Evolutionary conservation across 2,329 filamentous ascomycete genomes (phyloP), one percentile per base, ranked within the genome.

Genomic region (Aspergillus alliaceus): DNA sequence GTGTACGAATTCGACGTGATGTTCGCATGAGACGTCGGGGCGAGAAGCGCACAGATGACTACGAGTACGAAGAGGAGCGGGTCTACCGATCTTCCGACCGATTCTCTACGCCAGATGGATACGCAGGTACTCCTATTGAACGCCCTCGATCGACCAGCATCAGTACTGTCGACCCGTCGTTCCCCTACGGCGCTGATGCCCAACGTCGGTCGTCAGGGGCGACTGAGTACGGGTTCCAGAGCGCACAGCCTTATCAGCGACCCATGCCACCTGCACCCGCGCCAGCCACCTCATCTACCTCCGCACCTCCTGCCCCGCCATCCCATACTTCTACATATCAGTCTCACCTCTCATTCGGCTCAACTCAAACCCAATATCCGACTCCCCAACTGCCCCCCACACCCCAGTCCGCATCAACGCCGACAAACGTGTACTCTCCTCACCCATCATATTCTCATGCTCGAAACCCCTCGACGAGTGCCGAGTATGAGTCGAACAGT

Each of bases 1-100:
- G 93, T 64, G 95, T 99, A 27, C 89, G 95, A 46, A 99, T 99
- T 68, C 86, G 95, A 56, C 90, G 95, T 62, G 95, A 98, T 76
- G 91, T 96, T 6, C 87, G 92, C 57, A 96, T 96, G 90, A 87
- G 92, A 75, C 88, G 91, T 69, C 87, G 91, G 35, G 90, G 91
- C 59, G 84, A 84, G 59, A 93, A 93, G 77, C 77, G 81, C 11
- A 79, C 79, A 49, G 84, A 86, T 63, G 86, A 89, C 22, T 89
- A 87, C 69, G 86, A 90, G n/a, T 88, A 84, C 59, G 82, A 85
- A 12, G 82, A 83, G 9, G 80, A 83, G n/a, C 74, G 72, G 40
- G 74, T 73, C 6, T 80, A 80, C 60, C 77, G 77, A 39, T 55
- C 51, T 5, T 72, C 77, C 4, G 77, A 82, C 61, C 77, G 80